phyloP scores from a whole-genome alignment of 1,284 basidiomycete genomes.

The Singerocomus inundabilis region DNA sequence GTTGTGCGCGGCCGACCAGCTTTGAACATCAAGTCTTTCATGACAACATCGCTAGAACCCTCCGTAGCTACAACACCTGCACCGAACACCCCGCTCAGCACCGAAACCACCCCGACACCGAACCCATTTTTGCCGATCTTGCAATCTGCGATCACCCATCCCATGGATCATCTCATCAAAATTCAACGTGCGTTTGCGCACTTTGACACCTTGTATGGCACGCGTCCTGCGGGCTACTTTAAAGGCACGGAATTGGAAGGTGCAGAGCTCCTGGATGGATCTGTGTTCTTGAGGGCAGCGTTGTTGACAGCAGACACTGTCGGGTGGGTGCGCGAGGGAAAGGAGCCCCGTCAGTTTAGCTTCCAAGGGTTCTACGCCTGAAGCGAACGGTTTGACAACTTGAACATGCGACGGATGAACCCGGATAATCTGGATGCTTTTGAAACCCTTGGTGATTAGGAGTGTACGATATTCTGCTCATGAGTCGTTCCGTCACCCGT shows the following conservation, averaged over 20 bases:
- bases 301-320: constrained; percentile 28
- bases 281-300: constrained; percentile 32
- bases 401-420: not conserved
- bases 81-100: constrained; percentile 6
- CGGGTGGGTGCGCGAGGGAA: constrained; percentile 37
- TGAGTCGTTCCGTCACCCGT: too few species aligned
- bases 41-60: constrained; percentile 22
- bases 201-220: constrained; percentile 32
- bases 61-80: not conserved
- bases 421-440: too few species aligned
- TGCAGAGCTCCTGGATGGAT: constrained; percentile 33
- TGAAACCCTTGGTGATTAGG: not conserved
- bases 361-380: constrained; percentile 14
- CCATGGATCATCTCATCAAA: constrained; percentile 34
- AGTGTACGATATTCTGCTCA: not conserved
- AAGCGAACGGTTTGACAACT: not conserved
- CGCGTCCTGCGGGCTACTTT: constrained; percentile 30
- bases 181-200: constrained; percentile 35
- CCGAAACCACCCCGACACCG: constrained; percentile 19
- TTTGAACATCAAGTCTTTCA: constrained; percentile 43
- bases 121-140: constrained; percentile 35
- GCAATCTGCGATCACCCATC: constrained; percentile 33
- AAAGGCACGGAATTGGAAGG: constrained; percentile 39
- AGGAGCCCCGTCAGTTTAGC: constrained; percentile 12
- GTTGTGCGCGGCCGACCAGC: constrained; percentile 41